These are phyloP conservation scores for Coniochaeta hoffmannii DNA, from an alignment of 2,329 filamentous ascomycete species.

Conservation along the genomic window DNA sequence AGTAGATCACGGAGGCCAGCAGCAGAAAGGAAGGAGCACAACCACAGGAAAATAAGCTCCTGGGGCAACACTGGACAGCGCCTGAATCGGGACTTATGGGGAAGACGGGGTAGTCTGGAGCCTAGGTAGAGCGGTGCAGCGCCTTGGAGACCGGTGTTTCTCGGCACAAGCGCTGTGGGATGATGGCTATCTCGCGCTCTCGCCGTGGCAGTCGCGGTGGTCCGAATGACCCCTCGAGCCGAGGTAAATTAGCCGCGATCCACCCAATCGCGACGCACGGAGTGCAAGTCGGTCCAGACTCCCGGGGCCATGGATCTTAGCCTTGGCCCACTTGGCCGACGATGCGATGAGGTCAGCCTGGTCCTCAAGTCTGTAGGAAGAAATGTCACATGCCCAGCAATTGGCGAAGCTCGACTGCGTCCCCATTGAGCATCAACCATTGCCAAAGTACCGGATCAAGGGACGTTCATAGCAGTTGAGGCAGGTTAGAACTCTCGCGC, in stretches of 20 bases:
- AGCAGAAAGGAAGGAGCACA: slow-evolving; percentile 2
- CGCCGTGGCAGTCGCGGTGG: slow-evolving; percentile 10
- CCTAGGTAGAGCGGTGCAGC: slow-evolving; percentile 13
- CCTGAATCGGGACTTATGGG: slow-evolving; percentile 1
- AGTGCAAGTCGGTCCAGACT: neutral
- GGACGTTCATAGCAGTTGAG: too few species aligned
- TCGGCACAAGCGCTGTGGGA: neutral
- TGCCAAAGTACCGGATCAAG: neutral
- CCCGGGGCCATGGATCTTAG: neutral
- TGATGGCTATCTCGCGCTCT: neutral
- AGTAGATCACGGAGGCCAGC: neutral
- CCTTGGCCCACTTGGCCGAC: neutral
- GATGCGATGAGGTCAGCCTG: neutral
- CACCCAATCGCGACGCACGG: neutral
- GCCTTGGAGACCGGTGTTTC: neutral
- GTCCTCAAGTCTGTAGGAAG: neutral
- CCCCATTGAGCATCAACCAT: neutral
- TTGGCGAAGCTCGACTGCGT: too few species aligned
- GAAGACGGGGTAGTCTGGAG: slow-evolving; percentile 10
- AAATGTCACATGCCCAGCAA: neutral
- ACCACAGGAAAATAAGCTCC: slow-evolving; percentile 5
- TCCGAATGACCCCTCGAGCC: slow-evolving; percentile 16
- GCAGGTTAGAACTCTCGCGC: too few species aligned
- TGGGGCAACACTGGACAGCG: too few species aligned
- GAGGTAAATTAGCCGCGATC: slow-evolving; percentile 11